Evolutionary conservation across 495 filamentous ascomycete species (phyloP).

Genomic region (Tricharina praecox): DNA sequence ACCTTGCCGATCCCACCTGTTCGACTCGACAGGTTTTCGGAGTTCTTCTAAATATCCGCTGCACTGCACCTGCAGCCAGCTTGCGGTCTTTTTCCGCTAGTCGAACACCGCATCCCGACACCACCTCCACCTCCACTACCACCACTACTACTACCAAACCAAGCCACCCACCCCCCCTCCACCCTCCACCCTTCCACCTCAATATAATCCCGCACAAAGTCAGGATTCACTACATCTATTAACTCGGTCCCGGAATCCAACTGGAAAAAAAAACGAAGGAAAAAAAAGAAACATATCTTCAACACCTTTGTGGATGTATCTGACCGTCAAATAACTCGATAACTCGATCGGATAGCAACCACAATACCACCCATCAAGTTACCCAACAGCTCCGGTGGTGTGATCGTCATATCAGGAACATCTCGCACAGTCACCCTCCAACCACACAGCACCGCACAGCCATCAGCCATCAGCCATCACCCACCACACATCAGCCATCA

Average conservation of each 20-base stretch:
- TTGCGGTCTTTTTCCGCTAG: not conserved
- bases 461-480: no score
- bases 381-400: constrained; percentile 3
- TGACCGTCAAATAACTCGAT: no score
- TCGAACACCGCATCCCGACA: not conserved
- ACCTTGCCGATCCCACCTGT: not conserved
- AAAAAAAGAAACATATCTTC: not conserved
- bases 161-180: no score
- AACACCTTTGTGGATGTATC: not conserved
- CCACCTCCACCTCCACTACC: no score
- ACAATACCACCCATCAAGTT: no score
- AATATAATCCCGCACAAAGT: no score
- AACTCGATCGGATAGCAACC: constrained; percentile 1
- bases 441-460: no score
- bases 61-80: not conserved
- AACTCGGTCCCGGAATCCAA: not conserved
- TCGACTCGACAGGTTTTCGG: not conserved
- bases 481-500: not conserved
- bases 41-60: not conserved
- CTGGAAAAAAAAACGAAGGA: not conserved
- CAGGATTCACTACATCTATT: no score
- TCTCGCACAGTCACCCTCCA: not conserved
- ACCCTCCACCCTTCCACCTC: no score
- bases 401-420: constrained; percentile 3
- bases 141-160: no score